Base-by-base conservation (phyloP, 805 yeast species). In the Lachancea kluyveri region DNA sequence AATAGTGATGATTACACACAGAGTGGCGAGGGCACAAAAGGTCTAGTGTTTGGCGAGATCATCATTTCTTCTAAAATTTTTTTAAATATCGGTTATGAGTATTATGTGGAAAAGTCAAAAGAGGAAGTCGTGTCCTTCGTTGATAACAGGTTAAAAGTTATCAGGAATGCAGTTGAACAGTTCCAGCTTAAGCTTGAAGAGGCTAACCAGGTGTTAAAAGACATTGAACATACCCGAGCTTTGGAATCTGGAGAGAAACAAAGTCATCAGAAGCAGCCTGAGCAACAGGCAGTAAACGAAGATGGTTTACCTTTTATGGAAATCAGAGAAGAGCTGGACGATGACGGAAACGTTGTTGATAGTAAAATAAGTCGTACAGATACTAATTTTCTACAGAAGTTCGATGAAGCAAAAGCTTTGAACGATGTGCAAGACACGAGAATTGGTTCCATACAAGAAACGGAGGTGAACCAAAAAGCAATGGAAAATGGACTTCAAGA, bases 291-390 rank as follows among this genome's bases (percentile, higher is more conserved):
- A 8, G 35, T 38, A 15, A 60, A 61, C 14, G 73, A 62, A 3
- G 77, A 70, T 10, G 74, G 67, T 1, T 46, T 77, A 2, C 87
- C 85, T 1, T 62, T 83, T 15, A 74, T 86, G 76, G 96, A 87
- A 36, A 88, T 88, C 14, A 67, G 77, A 32, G 96, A 87, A 50
- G 82, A 77, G 32, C 55, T 88, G 22, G 95, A 87, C 54, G 95
- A 84, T 1, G 77, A 82, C n/a, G 96, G 77, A 0, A 75, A 82
- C 38, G 67, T 87, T 1, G 50, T 81, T 1, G 54, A 40, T n/a
- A n/a, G n/a, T n/a, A n/a, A n/a, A n/a, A n/a, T n/a, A n/a, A n/a
- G n/a, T n/a, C n/a, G n/a, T n/a, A n/a, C n/a, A n/a, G n/a, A n/a
- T n/a, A n/a, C n/a, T n/a, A n/a, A n/a, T n/a, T n/a, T n/a, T n/a